Percentiles rank a stretch among this genome's conserved stretches.
Evolutionary conservation across 164 flowering plant genomes (phyloP).

Genomic region (Buxus sempervirens): DNA sequence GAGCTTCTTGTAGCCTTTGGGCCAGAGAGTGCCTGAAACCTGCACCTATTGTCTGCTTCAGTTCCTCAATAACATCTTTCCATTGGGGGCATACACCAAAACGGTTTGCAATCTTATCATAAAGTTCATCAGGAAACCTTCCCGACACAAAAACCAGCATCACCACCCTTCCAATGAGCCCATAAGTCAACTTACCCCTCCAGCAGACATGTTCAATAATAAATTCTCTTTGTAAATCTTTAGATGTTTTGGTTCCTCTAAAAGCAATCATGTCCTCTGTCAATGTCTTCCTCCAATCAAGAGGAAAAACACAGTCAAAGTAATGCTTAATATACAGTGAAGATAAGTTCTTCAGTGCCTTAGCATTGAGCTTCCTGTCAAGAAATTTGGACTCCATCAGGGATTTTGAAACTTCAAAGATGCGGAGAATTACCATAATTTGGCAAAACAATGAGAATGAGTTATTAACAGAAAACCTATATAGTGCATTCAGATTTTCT

Average conservation of each 20-base stretch:
- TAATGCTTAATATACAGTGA: conserved; percentile 20
- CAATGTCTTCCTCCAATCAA: too few relatives aligned
- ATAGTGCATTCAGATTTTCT: conserved; percentile 34
- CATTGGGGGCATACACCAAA: conserved; percentile 28
- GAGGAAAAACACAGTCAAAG: conserved; percentile 28
- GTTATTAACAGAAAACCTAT: conserved; percentile 8
- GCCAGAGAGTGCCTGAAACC: conserved; percentile 13
- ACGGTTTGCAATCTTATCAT: conserved; percentile 16
- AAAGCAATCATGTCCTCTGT: conserved; percentile 31
- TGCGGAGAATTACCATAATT: too few relatives aligned
- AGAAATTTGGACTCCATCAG: too few relatives aligned
- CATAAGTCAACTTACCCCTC: too few relatives aligned
- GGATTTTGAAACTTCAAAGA: too few relatives aligned
- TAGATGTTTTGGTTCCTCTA: conserved; percentile 33
- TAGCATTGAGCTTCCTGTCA: too few relatives aligned
- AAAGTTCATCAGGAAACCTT: conserved; percentile 24
- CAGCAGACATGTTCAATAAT: conserved; percentile 15
- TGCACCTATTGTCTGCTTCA: conserved; percentile 11
- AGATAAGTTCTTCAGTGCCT: too few relatives aligned
- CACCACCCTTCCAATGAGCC: too few relatives aligned
- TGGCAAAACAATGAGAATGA: conserved; percentile 24
- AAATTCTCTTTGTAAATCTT: conserved; percentile 34
- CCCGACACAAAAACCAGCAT: too few relatives aligned
- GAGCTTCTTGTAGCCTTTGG: conserved; percentile 25
- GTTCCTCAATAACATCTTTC: conserved; percentile 31